phyloP scores from a whole-genome alignment of 768 basidiomycete genomes.

The Macrolepiota albuminosa region DNA sequence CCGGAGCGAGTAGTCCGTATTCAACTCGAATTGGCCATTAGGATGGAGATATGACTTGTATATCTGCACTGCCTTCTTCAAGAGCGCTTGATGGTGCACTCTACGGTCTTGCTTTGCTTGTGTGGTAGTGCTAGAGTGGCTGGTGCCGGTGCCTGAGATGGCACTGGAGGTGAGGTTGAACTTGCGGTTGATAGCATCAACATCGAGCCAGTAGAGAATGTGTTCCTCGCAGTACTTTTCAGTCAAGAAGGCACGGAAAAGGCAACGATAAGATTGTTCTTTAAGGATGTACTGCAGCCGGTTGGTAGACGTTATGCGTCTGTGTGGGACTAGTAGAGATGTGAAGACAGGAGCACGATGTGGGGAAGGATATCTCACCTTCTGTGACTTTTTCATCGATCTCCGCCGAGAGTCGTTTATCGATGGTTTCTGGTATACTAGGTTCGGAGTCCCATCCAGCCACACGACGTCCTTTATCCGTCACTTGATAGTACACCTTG shows the following conservation, averaged over 20 bases:
- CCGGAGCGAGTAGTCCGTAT: constrained; percentile 11
- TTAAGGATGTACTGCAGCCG: constrained; percentile 10
- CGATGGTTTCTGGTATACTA: background rate
- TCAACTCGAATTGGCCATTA: constrained; percentile 11
- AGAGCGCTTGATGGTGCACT: constrained; percentile 9
- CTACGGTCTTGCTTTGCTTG: constrained; percentile 8
- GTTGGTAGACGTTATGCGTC: background rate
- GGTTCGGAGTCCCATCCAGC: constrained; percentile 8
- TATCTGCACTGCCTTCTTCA: constrained; percentile 9
- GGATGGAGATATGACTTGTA: constrained; percentile 14
- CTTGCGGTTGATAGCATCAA: constrained; percentile 12
- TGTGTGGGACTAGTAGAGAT: background rate
- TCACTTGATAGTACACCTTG: constrained; percentile 14
- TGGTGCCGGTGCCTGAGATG: background rate
- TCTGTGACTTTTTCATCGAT: background rate
- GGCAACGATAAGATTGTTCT: constrained; percentile 7
- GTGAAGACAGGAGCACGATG: background rate
- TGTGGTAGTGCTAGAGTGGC: background rate
- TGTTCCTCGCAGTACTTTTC: constrained; percentile 16
- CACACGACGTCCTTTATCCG: constrained; percentile 8
- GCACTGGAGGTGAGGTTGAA: constrained; percentile 13
- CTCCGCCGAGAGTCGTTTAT: constrained; percentile 2
- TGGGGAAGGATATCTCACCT: background rate
- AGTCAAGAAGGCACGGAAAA: constrained; percentile 10
- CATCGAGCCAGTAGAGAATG: constrained; percentile 13